Evolutionary conservation across 2,329 filamentous ascomycete genomes (phyloP), one percentile per base, ranked within the genome.

Genomic region (Boeremia lycopersici): DNA sequence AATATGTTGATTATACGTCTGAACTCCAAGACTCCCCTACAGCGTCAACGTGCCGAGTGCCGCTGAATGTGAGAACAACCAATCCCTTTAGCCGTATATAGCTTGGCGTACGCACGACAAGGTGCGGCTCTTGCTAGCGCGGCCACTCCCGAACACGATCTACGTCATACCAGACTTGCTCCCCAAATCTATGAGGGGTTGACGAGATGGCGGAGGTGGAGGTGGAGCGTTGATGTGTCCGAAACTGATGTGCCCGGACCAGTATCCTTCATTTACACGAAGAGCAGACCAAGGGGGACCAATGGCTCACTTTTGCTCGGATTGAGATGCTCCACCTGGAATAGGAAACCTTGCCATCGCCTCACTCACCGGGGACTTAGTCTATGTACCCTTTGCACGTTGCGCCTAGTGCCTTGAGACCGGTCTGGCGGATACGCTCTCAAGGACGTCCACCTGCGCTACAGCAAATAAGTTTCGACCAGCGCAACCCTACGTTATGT

Each of bases 71-170:
- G 12, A n/a, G 11, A 46, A 10, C 26, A 28, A 48, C 31, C 31
- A 39, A 19, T 43, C 26, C 31, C 33, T 39, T 19, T 53, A 33
- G 44, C 50, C 38, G 33, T 6, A n/a, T 35, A 26, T 33, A 43
- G 38, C 50, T 53, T 28, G 44, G 50, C 50, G 15, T 53, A 43
- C 50, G 50, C 38, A 59, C 41, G 44, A 50, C 52, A 39, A 53
- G 30, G 47, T 65, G 61, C 58, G 59, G 61, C 60, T 64, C 57
- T 56, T 36, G 8, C 33, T 66, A 63, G 63, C 54, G 57, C 59
- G 53, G 52, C 59, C 55, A 47, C 59, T 61, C 49, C 62, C 64
- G 60, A 59, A 56, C 29, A 17, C 49, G 53, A 63, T 60, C 48
- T 46, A 64, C 61, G 53, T 61, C 63, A 64, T 52, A 25, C 31